phyloP scores from a whole-genome alignment of 1,139 yeast genomes.

The Blastobotrys aristatus region DNA sequence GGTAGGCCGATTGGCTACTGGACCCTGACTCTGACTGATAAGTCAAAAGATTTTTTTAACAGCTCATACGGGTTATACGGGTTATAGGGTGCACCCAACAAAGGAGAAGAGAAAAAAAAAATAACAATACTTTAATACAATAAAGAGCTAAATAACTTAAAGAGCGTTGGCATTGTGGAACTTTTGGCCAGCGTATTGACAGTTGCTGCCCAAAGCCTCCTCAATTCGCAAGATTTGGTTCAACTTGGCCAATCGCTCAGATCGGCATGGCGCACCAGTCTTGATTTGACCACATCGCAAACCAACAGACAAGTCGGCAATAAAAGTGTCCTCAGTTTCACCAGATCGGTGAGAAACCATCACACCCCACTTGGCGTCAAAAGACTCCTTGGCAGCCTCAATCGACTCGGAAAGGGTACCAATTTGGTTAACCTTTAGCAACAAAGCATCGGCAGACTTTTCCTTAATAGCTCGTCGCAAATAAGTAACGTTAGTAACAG shows the following conservation, averaged over 20 bases:
- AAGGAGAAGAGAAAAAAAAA: too few species aligned
- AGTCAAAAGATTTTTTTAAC: too few species aligned
- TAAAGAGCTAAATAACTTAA: constrained; percentile 3
- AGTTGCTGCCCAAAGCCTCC: constrained; percentile 95
- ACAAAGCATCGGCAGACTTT: constrained; percentile 88
- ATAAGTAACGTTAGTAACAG: constrained; percentile 94
- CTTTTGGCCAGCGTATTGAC: constrained; percentile 85
- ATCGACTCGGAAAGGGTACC: constrained; percentile 83
- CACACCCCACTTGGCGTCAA: constrained; percentile 86
- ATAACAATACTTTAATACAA: not conserved
- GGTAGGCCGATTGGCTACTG: too few species aligned
- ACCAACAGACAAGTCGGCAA: constrained; percentile 96
- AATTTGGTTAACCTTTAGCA: constrained; percentile 87
- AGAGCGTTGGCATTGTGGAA: constrained; percentile 47
- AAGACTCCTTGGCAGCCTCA: constrained; percentile 80
- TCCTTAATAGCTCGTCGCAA: constrained; percentile 90
- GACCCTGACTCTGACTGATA: too few species aligned
- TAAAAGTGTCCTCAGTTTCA: constrained; percentile 97
- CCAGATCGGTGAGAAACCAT: constrained; percentile 98
- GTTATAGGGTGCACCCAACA: too few species aligned
- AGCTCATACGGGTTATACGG: too few species aligned
- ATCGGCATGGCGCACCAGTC: constrained; percentile 99
- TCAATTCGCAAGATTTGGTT: constrained; percentile 91
- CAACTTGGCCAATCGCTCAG: constrained; percentile 97
- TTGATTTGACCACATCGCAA: constrained; percentile 96